Evolutionary conservation across 1,284 basidiomycete genomes (phyloP).

Genomic region (Trametes pubescens): DNA sequence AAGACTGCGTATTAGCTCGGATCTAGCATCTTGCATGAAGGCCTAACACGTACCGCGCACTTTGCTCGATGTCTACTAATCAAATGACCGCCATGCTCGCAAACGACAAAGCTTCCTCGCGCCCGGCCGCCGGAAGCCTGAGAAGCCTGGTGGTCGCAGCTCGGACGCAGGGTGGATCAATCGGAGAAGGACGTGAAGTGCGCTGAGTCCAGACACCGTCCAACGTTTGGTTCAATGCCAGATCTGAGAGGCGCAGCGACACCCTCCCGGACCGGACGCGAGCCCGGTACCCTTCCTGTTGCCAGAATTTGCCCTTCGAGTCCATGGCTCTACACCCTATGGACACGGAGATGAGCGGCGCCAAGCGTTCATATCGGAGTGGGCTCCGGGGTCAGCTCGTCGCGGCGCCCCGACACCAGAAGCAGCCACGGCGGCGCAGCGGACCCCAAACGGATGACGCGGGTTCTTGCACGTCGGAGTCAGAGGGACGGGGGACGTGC

Average conservation of each 20-base stretch:
- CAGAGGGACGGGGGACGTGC: background rate
- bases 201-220: background rate
- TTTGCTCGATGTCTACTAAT: background rate
- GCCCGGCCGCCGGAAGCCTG: background rate
- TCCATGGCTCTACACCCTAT: background rate
- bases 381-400: background rate
- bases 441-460: background rate
- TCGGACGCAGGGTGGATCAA: background rate
- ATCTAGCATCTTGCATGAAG: background rate
- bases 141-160: background rate
- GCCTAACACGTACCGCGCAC: background rate
- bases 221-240: background rate
- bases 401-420: background rate
- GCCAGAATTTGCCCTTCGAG: background rate
- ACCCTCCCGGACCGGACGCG: background rate
- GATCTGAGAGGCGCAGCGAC: background rate
- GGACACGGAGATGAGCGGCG: background rate
- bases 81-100: background rate
- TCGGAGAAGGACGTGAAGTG: background rate
- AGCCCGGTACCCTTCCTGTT: background rate
- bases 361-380: slow-evolving; percentile 3
- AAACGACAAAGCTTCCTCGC: background rate
- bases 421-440: background rate
- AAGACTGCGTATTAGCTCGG: background rate
- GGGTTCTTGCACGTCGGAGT: slow-evolving; percentile 3